phyloP scores from a whole-genome alignment of 176 grass and related monocot species.

The Aegilops bicornis region DNA sequence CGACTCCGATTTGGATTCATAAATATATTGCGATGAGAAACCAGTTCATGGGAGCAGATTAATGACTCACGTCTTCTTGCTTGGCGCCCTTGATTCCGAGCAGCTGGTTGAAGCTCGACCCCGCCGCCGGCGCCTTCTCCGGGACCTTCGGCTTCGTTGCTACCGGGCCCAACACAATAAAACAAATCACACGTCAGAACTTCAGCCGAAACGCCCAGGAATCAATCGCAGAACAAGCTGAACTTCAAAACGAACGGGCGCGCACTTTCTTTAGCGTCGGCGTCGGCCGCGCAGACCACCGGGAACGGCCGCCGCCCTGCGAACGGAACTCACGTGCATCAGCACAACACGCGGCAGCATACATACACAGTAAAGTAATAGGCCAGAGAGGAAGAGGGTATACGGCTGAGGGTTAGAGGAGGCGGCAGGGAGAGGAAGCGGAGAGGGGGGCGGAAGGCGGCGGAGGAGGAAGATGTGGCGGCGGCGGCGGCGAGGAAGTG shows the following conservation, averaged over 20 bases:
- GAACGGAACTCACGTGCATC: constrained; percentile 18
- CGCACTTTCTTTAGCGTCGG: constrained; percentile 63
- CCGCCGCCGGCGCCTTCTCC: constrained; percentile 56
- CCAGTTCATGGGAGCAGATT: not conserved
- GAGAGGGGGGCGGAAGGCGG: constrained; percentile 23
- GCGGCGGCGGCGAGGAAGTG: constrained; percentile 31
- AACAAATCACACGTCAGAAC: not conserved
- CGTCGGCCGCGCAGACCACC: constrained; percentile 50
- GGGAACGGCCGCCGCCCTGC: constrained; percentile 44
- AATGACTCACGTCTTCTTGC: constrained; percentile 65
- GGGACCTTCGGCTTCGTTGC: constrained; percentile 56
- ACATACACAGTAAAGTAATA: not conserved
- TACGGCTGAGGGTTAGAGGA: constrained; percentile 39
- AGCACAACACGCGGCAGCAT: not conserved
- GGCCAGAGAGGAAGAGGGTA: not conserved
- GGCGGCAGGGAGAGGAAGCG: not conserved
- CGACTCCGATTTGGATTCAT: not conserved
- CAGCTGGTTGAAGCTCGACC: constrained; percentile 95
- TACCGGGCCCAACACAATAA: constrained; percentile 10
- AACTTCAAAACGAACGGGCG: not conserved
- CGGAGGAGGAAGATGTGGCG: not conserved
- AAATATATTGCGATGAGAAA: not conserved
- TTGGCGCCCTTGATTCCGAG: constrained; percentile 95
- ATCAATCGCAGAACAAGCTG: not conserved
- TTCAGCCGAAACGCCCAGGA: not conserved